Conservation (phyloP, 2,329 filamentous ascomycete species). For the Penicillium griseofulvum region DNA sequence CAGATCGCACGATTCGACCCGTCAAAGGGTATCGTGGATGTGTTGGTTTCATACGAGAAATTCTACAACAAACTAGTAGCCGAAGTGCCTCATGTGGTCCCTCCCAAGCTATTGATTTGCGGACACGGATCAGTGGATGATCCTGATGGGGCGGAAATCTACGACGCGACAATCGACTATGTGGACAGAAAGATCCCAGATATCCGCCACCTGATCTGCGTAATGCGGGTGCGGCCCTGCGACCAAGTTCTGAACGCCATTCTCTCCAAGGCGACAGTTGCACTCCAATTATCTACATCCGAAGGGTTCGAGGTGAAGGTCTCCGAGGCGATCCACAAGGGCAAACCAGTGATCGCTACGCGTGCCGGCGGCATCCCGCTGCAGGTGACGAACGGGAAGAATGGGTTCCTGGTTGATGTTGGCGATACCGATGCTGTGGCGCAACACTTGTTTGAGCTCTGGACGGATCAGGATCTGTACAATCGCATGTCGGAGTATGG, state of each 20-base stretch:
- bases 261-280: slow-evolving; percentile 68
- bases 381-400: slow-evolving; percentile 69
- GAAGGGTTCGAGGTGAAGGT: slow-evolving; percentile 88
- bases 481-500: slow-evolving; percentile 65
- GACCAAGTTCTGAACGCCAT: slow-evolving; percentile 78
- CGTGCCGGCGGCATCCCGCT: slow-evolving; percentile 75
- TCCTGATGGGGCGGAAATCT: slow-evolving; percentile 70
- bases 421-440: slow-evolving; percentile 70
- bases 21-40: slow-evolving; percentile 75
- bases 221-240: slow-evolving; percentile 73
- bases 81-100: slow-evolving; percentile 50
- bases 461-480: slow-evolving; percentile 64
- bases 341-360: slow-evolving; percentile 73
- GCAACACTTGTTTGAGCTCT: slow-evolving; percentile 63
- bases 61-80: slow-evolving; percentile 62
- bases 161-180: slow-evolving; percentile 67
- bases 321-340: slow-evolving; percentile 77
- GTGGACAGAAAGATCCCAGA: slow-evolving; percentile 63
- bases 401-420: slow-evolving; percentile 70
- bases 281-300: slow-evolving; percentile 74
- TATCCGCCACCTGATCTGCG: slow-evolving; percentile 64
- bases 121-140: slow-evolving; percentile 81
- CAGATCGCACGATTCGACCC: slow-evolving; percentile 83
- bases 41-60: slow-evolving; percentile 71
- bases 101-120: slow-evolving; percentile 69